phyloP scores from a whole-genome alignment of 345 rosid genomes.

The Abelmoschus esculentus region DNA sequence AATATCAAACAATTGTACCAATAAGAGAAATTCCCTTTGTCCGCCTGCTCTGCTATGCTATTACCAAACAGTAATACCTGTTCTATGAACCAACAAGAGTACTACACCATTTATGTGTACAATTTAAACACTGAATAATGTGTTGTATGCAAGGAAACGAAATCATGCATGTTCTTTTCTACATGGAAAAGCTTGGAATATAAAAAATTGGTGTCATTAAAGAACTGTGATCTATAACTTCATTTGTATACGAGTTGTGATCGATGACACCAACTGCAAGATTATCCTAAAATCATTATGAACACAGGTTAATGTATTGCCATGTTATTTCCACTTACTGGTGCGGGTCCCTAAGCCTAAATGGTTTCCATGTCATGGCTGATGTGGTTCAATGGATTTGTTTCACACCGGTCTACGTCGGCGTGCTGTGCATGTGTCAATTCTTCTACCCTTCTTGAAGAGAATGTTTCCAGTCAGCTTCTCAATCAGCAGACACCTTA shows the following conservation, averaged over 20 bases:
- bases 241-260: neutral
- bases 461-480: neutral
- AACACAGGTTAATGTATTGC: neutral
- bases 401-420: slow-evolving; percentile 15
- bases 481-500: neutral
- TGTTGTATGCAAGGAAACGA: neutral
- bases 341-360: neutral
- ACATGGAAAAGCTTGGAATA: too few species aligned
- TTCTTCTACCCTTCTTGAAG: slow-evolving; percentile 5
- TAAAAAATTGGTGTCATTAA: neutral
- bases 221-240: neutral
- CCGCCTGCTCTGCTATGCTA: neutral
- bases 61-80: neutral
- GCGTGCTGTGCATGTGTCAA: neutral
- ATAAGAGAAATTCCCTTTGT: neutral
- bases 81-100: neutral
- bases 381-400: slow-evolving; percentile 16
- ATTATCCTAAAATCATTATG: neutral
- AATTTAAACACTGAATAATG: neutral
- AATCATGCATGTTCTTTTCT: too few species aligned
- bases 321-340: neutral
- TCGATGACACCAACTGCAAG: neutral
- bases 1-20: neutral
- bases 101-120: neutral
- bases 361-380: slow-evolving; percentile 44